Evolutionary conservation across 148 eudicot species (phyloP), one percentile per base, ranked within the genome.

Genomic region (Amaranthus palmeri): DNA sequence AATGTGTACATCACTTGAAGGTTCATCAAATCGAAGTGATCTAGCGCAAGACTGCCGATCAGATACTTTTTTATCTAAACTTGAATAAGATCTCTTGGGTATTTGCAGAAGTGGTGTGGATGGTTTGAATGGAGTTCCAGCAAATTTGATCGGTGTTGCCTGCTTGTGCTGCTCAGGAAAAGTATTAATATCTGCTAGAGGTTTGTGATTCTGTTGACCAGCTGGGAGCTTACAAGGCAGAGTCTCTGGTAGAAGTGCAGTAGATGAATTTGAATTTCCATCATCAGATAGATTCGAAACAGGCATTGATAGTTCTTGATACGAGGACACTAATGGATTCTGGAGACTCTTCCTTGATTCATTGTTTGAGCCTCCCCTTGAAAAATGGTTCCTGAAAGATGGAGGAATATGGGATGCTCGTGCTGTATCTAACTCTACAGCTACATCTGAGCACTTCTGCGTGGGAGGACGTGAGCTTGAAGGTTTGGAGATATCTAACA

Each of bases 1-100:
- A 50, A 67, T 60, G 17, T 75, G 66, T 40, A 54, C 74, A 69
- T 49, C 80, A 76, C 74, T 85, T 55, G 73, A 81, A 69, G 88
- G 77, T 25, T 83, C 77, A 62, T 85, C 93, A 79, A 93, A 88
- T 55, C 59, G 80, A 82, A 93, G 77, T 68, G 89, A 81, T 77
- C 87, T 88, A 42, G 74, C 89, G 18, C 86, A 82, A 49, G 82
- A 73, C 63, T 88, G 85, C 8, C 84, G 91, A 17, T 73, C 80
- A 57, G 73, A 76, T 0, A 70, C 73, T 73, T 87, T 81, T 54
- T 74, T 82, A 71, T 87, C 83, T 61, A 89, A 89, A 63, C 80
- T 90, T 79, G 78, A 76, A 66, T 65, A 78, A 64, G 82, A 65
- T 79, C 86, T 82, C 79, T 89, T 89, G 3, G 86, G 86, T 43